Evolutionary conservation across 208 protist species (phyloP).

Genomic region (Wallacemonas sp.): DNA sequence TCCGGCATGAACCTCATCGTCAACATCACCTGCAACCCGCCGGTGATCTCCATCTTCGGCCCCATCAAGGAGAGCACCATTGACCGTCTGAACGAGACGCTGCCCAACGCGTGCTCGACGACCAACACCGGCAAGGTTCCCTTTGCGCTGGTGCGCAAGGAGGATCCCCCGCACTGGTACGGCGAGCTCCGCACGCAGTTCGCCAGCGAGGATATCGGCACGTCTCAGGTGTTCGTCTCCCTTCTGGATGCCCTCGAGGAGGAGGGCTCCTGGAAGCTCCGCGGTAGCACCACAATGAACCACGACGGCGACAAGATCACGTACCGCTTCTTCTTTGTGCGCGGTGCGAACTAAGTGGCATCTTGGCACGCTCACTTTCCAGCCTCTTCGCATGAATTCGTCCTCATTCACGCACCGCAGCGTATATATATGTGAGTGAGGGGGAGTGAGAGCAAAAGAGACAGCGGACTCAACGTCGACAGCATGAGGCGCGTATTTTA

Average conservation of each 20-base stretch:
- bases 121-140: conserved; percentile 80
- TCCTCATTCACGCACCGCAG: too few species aligned
- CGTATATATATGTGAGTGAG: too few species aligned
- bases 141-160: conserved; percentile 72
- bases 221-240: conserved; percentile 76
- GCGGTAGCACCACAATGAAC: conserved; percentile 69
- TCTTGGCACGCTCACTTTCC: not conserved
- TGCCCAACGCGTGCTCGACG: conserved; percentile 85
- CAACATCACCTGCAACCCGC: conserved; percentile 91
- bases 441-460: too few species aligned
- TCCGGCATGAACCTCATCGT: conserved; percentile 89
- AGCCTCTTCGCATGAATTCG: too few species aligned
- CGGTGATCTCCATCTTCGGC: conserved; percentile 84
- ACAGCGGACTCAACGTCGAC: too few species aligned
- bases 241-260: conserved; percentile 85
- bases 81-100: conserved; percentile 78
- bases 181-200: conserved; percentile 86
- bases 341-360: conserved; percentile 34
- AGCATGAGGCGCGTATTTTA: too few species aligned
- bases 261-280: conserved; percentile 87
- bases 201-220: conserved; percentile 88
- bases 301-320: conserved; percentile 82
- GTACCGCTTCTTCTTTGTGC: conserved; percentile 91
- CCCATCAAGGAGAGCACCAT: conserved; percentile 91
- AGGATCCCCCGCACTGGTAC: conserved; percentile 86